phyloP scores from a whole-genome alignment of 495 filamentous ascomycete species.

The Daldinia grandis region DNA sequence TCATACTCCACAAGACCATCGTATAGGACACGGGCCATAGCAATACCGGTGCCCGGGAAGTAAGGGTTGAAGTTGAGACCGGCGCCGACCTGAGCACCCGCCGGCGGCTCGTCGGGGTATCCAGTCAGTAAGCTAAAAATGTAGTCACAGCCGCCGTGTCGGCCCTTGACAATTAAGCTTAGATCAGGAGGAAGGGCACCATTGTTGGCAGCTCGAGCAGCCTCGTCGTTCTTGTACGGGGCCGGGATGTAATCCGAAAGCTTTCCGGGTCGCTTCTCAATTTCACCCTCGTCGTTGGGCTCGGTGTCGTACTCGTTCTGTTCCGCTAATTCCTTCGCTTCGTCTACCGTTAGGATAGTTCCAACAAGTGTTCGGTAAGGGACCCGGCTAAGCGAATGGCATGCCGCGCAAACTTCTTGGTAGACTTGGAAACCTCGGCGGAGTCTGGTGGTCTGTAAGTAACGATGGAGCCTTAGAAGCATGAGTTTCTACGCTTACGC shows the following conservation, averaged over 20 bases:
- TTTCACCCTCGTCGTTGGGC: constrained; percentile 97
- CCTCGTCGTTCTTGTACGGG: constrained; percentile 99
- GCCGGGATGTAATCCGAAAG: constrained; percentile 94
- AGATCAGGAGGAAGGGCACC: constrained; percentile 98
- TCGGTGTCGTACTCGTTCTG: constrained; percentile 99
- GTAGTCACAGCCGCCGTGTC: constrained; percentile 98
- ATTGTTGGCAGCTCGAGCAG: constrained; percentile 96
- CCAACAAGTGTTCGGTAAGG: constrained; percentile 95
- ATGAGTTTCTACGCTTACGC: constrained; percentile 72
- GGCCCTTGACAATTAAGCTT: constrained; percentile 94
- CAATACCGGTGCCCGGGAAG: constrained; percentile 99
- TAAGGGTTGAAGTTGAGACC: constrained; percentile 99
- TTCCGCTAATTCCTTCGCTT: constrained; percentile 95
- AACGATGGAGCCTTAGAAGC: neutral
- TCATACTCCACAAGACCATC: constrained; percentile 99
- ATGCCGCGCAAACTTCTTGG: constrained; percentile 96
- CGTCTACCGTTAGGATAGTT: constrained; percentile 91
- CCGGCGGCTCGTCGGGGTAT: constrained; percentile 95
- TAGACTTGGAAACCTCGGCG: constrained; percentile 99
- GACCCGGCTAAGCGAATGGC: constrained; percentile 94
- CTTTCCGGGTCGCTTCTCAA: constrained; percentile 98
- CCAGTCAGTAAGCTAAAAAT: constrained; percentile 97
- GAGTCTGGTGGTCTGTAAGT: constrained; percentile 66
- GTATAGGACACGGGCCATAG: constrained; percentile 97
- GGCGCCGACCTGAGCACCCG: constrained; percentile 78